Evolutionary conservation across 2,329 filamentous ascomycete species (phyloP).

Genomic region (Colletotrichum spinosum): DNA sequence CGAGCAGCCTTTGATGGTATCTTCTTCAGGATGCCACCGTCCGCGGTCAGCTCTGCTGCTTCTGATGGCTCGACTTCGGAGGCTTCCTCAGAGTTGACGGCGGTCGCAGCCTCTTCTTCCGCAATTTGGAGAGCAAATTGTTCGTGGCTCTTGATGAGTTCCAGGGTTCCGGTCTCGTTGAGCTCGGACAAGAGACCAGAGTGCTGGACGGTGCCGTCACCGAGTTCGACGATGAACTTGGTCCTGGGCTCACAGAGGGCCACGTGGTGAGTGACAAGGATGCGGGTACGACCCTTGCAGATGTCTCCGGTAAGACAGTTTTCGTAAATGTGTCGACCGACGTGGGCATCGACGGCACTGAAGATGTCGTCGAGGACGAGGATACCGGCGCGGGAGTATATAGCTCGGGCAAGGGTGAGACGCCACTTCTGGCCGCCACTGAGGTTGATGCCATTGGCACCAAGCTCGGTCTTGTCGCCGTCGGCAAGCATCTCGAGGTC

Average conservation of each 20-base stretch:
- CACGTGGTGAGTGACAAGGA: slow-evolving; percentile 85
- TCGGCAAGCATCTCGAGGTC: slow-evolving; percentile 82
- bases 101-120: slow-evolving; percentile 63
- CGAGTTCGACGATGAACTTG: slow-evolving; percentile 80
- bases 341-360: slow-evolving; percentile 84
- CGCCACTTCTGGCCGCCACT: slow-evolving; percentile 88
- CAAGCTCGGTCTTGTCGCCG: slow-evolving; percentile 84
- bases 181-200: slow-evolving; percentile 75
- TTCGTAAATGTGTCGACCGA: slow-evolving; percentile 83
- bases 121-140: slow-evolving; percentile 56
- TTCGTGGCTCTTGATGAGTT: slow-evolving; percentile 69
- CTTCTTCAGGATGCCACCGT: slow-evolving; percentile 60
- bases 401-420: slow-evolving; percentile 80
- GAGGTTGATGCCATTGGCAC: slow-evolving; percentile 86
- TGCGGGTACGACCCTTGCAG: slow-evolving; percentile 76
- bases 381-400: slow-evolving; percentile 83
- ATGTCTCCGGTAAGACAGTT: slow-evolving; percentile 79
- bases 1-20: slow-evolving; percentile 65
- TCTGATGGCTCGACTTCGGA: slow-evolving; percentile 47
- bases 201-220: slow-evolving; percentile 73
- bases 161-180: slow-evolving; percentile 65
- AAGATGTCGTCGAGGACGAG: slow-evolving; percentile 87
- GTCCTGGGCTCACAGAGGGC: slow-evolving; percentile 76
- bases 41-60: slow-evolving; percentile 48
- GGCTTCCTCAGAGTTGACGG: slow-evolving; percentile 66